Percentiles rank a stretch among this genome's conserved stretches.
phyloP scores from a whole-genome alignment of 2,329 filamentous ascomycete species.

The Blastomyces percursus region DNA sequence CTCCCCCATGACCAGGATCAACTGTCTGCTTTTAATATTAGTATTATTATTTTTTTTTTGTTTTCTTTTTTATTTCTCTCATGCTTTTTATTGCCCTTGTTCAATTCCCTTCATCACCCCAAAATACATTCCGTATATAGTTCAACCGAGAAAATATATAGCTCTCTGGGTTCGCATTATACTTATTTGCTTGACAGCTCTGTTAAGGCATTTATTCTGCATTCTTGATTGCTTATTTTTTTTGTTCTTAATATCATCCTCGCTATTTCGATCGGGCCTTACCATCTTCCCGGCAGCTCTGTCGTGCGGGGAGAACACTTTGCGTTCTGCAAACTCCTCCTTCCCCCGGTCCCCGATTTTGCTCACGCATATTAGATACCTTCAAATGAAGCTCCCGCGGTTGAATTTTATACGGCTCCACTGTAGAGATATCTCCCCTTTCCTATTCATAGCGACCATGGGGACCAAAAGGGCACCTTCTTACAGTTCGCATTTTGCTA shows the following conservation, averaged over 20 bases:
- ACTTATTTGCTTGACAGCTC: neutral
- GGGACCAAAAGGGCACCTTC: neutral
- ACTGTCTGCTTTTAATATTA: neutral
- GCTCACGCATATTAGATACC: neutral
- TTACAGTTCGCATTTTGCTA: neutral
- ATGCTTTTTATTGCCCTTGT: neutral
- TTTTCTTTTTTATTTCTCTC: neutral
- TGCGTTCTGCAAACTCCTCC: neutral
- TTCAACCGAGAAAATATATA: neutral
- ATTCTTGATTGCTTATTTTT: neutral
- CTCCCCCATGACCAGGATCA: neutral
- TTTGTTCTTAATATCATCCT: neutral
- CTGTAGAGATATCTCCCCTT: conserved; percentile 1
- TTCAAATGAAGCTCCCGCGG: neutral
- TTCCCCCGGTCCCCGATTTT: neutral
- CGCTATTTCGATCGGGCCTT: neutral
- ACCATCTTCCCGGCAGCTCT: neutral
- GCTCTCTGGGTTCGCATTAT: neutral
- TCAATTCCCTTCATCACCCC: neutral
- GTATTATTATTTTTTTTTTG: neutral
- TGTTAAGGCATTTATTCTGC: neutral
- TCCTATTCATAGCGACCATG: neutral
- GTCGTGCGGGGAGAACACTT: neutral
- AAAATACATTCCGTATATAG: neutral
- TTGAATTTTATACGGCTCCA: conserved; percentile 6